phyloP scores from a whole-genome alignment of 2,329 filamentous ascomycete species.

The Xylariaceae sp. region DNA sequence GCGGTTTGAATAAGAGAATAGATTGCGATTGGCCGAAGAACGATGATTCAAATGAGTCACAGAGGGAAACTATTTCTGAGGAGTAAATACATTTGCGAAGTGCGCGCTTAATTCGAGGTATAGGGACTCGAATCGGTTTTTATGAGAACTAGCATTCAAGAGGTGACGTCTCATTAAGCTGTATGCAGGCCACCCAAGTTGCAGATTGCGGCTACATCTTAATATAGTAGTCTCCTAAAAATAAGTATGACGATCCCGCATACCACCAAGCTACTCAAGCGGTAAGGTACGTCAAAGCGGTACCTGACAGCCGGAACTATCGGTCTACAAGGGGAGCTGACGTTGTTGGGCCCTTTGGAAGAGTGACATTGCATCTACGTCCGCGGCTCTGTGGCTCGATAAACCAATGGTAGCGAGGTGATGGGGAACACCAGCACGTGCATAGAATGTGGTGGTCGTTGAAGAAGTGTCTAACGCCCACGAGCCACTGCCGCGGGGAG shows the following conservation, averaged over 20 bases:
- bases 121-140: slow-evolving; percentile 1
- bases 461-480: slow-evolving; percentile 8
- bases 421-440: slow-evolving; percentile 16
- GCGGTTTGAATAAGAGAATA: neutral
- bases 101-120: slow-evolving; percentile 17
- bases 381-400: slow-evolving; percentile 5
- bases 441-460: slow-evolving; percentile 11
- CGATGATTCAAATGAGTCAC: neutral
- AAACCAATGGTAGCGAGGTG: slow-evolving; percentile 20
- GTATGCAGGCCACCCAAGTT: slow-evolving; percentile 31
- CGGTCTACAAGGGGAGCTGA: slow-evolving; percentile 11
- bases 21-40: neutral
- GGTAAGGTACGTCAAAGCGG: slow-evolving; percentile 14
- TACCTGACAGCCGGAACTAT: slow-evolving; percentile 16
- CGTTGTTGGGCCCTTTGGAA: slow-evolving; percentile 13
- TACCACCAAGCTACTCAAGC: slow-evolving; percentile 14
- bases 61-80: neutral
- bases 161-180: slow-evolving; percentile 33
- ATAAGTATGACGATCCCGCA: slow-evolving; percentile 25
- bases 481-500: slow-evolving; percentile 8
- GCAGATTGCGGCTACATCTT: slow-evolving; percentile 35
- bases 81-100: slow-evolving; percentile 1
- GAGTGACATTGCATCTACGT: slow-evolving; percentile 10
- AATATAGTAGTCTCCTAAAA: slow-evolving; percentile 37
- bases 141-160: slow-evolving; percentile 6